Evolutionary conservation across 495 filamentous ascomycete species (phyloP), one percentile per base, ranked within the genome.

Genomic region (Aspergillus heteromorphus): DNA sequence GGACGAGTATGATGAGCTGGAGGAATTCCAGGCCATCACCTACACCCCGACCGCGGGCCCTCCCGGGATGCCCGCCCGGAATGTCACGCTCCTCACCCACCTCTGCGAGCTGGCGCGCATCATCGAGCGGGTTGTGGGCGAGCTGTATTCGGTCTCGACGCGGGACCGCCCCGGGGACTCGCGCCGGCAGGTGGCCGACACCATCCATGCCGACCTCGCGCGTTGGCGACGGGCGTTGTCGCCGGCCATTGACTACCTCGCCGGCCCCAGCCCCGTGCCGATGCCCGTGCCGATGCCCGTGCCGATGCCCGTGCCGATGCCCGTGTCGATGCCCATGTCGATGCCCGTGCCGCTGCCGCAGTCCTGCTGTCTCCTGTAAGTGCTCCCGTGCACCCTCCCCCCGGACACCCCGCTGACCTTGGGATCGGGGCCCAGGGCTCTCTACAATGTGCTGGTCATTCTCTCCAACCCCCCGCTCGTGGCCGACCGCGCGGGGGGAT

Each of bases 1-100:
- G 17, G 66, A 69, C 27, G 61, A 71, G 16, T 71, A 65, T 20
- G 68, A 71, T n/a, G 68, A 69, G 34, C 56, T 67, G 2, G 68
- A 38, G n/a, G 34, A 38, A 38, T 38, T 38, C 34, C 34, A 38
- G 13, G 11, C 10, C n/a, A 38, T 38, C 34, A 38, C 34, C 34
- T 38, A 38, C 34, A n/a, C 34, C 34, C 34, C 34, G 13, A n/a
- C 34, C 11, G 34, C 4, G 34, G 3, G 10, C n/a, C 34, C 10
- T n/a, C 34, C 10, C 1, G 34, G 34, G 10, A 1, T 38, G 5
- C 34, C 34, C 34, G 11, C 34, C 8, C 34, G 1, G 10, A 38
- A 38, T 5, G 34, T 38, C 10, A 38, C 34, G 11, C 34, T 38
- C 1, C 34, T 38, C 34, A 38, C 34, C 34, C 13, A 38, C 13